Conservation (phyloP, 2,329 filamentous ascomycete genomes). For the Uncinocarpus reesii region DNA sequence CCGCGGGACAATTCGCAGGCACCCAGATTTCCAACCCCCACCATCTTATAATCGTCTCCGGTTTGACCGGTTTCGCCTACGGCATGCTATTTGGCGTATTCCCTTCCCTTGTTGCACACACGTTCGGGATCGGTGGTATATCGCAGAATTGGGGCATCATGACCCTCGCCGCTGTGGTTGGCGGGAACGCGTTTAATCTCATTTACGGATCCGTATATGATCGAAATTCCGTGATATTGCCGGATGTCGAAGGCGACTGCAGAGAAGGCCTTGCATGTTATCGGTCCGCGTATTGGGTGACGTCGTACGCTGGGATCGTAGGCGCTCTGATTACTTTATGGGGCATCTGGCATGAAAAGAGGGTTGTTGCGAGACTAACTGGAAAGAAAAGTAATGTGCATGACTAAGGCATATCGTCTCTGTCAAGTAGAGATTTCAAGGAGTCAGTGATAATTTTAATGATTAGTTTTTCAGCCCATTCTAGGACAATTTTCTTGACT, state of each 20-base stretch:
- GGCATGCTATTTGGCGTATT: constrained; percentile 91
- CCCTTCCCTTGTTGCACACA: constrained; percentile 78
- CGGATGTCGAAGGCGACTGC: constrained; percentile 63
- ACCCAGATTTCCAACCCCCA: constrained; percentile 67
- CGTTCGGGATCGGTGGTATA: constrained; percentile 79
- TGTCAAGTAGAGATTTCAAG: too few relatives aligned
- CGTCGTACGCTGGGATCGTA: constrained; percentile 58
- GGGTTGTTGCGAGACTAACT: constrained; percentile 20
- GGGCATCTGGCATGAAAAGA: constrained; percentile 35
- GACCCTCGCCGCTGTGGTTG: constrained; percentile 77
- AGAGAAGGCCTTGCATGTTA: constrained; percentile 72
- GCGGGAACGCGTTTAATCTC: constrained; percentile 84
- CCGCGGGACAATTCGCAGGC: constrained; percentile 65
- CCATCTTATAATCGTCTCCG: constrained; percentile 65
- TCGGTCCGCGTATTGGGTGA: constrained; percentile 66
- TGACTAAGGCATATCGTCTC: not conserved
- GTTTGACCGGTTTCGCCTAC: constrained; percentile 77
- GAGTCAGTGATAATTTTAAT: too few relatives aligned
- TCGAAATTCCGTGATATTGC: constrained; percentile 58
- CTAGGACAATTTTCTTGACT: too few relatives aligned
- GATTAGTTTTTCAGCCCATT: not conserved
- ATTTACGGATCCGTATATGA: constrained; percentile 83
- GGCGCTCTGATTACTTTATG: constrained; percentile 60
- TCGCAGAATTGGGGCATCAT: constrained; percentile 96
- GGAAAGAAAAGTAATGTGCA: constrained; percentile 20